Evolutionary conservation across 345 rosid genomes (phyloP).

Genomic region (Aquilaria malaccensis): DNA sequence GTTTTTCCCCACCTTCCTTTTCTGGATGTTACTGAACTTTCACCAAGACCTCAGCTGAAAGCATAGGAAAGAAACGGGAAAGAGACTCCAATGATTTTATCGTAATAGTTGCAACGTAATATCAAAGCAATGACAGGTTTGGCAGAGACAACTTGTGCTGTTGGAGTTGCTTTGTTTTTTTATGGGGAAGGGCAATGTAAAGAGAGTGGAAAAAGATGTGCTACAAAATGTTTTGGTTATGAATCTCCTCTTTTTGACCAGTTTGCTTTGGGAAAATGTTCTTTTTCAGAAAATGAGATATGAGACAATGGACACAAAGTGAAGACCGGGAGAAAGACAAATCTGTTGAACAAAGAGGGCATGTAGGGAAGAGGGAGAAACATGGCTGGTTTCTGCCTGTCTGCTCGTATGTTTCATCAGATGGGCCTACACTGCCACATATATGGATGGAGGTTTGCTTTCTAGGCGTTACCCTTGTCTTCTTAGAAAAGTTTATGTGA

Average conservation of each 20-base stretch:
- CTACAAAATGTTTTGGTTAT: neutral
- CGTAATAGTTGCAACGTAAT: neutral
- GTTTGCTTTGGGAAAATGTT: neutral
- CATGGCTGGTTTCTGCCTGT: slow-evolving; percentile 30
- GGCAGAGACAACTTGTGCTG: slow-evolving; percentile 2
- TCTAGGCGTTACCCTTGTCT: neutral
- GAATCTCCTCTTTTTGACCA: slow-evolving; percentile 16
- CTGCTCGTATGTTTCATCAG: slow-evolving; percentile 19
- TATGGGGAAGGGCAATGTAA: neutral
- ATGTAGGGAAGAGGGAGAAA: slow-evolving; percentile 16
- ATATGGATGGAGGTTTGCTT: neutral
- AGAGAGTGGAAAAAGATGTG: neutral
- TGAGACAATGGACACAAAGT: slow-evolving; percentile 3
- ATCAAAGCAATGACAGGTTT: slow-evolving; percentile 12
- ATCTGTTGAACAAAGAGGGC: slow-evolving; percentile 17
- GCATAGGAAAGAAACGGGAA: neutral
- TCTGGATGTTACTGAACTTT: slow-evolving; percentile 1
- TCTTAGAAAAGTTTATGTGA: neutral
- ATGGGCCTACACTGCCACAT: slow-evolving; percentile 17
- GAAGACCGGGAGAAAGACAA: slow-evolving; percentile 6
- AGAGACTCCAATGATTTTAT: neutral
- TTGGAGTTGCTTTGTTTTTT: neutral
- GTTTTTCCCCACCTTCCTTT: neutral
- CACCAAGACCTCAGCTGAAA: neutral
- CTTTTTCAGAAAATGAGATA: slow-evolving; percentile 1